These are phyloP conservation scores for Phytophthora agathidicida DNA, from an alignment of 352 stramenopile species.

Conservation along the genomic window DNA sequence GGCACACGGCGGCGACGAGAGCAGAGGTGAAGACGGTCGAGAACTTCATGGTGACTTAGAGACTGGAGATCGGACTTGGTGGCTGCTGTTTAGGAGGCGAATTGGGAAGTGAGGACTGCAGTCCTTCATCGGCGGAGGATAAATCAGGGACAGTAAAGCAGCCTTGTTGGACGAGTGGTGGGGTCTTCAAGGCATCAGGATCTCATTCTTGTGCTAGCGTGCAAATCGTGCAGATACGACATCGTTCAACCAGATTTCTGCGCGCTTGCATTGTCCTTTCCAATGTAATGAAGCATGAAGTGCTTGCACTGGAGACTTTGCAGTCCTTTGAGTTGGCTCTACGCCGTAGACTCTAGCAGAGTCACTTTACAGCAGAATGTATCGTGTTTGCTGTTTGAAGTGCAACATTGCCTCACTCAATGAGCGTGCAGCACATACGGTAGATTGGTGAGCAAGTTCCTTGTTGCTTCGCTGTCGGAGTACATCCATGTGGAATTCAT, in stretches of 20 bases:
- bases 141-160: background rate
- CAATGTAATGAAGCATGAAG: background rate
- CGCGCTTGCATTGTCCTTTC: background rate
- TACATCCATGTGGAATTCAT: no score
- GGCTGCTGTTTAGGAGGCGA: conserved; percentile 1
- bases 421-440: no score
- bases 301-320: conserved; percentile 13
- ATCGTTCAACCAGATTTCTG: no score
- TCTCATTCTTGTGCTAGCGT: conserved; percentile 3
- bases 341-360: background rate
- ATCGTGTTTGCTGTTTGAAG: no score
- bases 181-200: no score
- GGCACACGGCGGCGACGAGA: conserved; percentile 19
- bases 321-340: background rate
- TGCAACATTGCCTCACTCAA: no score
- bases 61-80: background rate
- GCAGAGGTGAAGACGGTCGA: conserved; percentile 28
- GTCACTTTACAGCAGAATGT: no score
- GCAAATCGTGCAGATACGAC: conserved; percentile 7
- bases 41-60: conserved; percentile 35
- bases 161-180: no score
- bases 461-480: background rate
- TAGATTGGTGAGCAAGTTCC: no score
- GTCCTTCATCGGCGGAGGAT: background rate
- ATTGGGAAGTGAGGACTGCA: conserved; percentile 2